phyloP scores from a whole-genome alignment of 2,329 filamentous ascomycete species.

The Leptographium wingfieldii region DNA sequence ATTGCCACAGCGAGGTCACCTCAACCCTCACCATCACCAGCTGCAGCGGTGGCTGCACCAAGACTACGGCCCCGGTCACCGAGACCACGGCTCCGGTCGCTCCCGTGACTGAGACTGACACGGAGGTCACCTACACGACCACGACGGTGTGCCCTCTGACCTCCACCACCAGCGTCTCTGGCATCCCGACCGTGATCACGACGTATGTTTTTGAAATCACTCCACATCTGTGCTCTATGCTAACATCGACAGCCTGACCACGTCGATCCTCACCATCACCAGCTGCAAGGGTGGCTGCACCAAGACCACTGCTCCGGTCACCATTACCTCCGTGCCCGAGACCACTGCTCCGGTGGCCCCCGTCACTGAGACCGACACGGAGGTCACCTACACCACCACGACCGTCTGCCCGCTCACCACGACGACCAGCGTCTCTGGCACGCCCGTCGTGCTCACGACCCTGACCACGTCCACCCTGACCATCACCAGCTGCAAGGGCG shows the following conservation, averaged over 20 bases:
- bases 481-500: conserved; percentile 25
- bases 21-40: conserved; percentile 31
- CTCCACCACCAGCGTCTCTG: not conserved
- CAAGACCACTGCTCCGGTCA: conserved; percentile 11
- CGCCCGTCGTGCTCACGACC: not conserved
- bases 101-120: conserved; percentile 13
- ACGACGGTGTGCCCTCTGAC: conserved; percentile 20
- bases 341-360: conserved; percentile 13
- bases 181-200: not conserved
- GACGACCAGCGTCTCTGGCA: not conserved
- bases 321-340: conserved; percentile 7
- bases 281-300: conserved; percentile 22
- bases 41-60: conserved; percentile 21
- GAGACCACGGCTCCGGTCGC: conserved; percentile 10
- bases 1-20: conserved; percentile 18
- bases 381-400: conserved; percentile 12
- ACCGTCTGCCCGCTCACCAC: conserved; percentile 20
- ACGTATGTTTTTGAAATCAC: not conserved
- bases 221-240: too few species aligned
- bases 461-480: conserved; percentile 32
- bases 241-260: conserved; percentile 16
- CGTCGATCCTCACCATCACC: conserved; percentile 31
- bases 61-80: conserved; percentile 13
- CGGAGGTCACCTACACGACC: conserved; percentile 11
- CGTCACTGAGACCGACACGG: conserved; percentile 8